These are phyloP conservation scores for Primulina tabacum DNA, from an alignment of 257 asterid species.

Conservation along the genomic window DNA sequence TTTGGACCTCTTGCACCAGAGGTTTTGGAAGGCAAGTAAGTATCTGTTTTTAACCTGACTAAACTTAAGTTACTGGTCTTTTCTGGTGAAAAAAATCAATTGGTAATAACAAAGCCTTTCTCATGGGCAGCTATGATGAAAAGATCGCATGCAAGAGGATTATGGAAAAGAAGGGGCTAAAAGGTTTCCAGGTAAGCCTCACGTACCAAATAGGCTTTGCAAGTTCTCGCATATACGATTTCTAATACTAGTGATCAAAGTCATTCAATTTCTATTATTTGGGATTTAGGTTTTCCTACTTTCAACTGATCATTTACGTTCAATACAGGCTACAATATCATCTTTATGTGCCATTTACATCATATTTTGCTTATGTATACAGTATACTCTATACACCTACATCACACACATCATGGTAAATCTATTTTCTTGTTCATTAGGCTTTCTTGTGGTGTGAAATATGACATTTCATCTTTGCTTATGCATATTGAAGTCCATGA, in stretches of 20 bases:
- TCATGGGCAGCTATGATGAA: slow-evolving; percentile 72
- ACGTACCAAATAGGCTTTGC: neutral
- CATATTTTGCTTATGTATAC: slow-evolving; percentile 4
- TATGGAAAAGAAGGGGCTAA: slow-evolving; percentile 80
- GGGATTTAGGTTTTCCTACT: slow-evolving; percentile 5
- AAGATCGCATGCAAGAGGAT: slow-evolving; percentile 76
- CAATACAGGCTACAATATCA: slow-evolving; percentile 10
- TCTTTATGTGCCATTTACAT: neutral
- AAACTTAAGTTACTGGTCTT: slow-evolving; percentile 13
- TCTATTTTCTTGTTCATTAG: neutral
- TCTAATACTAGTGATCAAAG: neutral
- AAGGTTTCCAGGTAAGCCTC: slow-evolving; percentile 79
- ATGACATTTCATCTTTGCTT: slow-evolving; percentile 5
- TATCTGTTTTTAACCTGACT: slow-evolving; percentile 24
- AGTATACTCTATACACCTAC: slow-evolving; percentile 8
- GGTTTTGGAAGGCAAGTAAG: slow-evolving; percentile 75
- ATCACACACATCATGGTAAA: slow-evolving; percentile 12
- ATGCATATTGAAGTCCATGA: neutral
- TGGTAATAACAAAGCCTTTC: slow-evolving; percentile 30
- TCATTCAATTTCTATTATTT: slow-evolving; percentile 3
- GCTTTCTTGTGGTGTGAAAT: slow-evolving; percentile 16
- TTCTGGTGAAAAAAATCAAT: slow-evolving; percentile 24
- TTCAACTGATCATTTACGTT: neutral
- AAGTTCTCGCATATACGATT: slow-evolving; percentile 2
- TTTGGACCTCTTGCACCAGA: slow-evolving; percentile 96